phyloP scores from a whole-genome alignment of 2,329 filamentous ascomycete genomes.

The Venturia nashicola region DNA sequence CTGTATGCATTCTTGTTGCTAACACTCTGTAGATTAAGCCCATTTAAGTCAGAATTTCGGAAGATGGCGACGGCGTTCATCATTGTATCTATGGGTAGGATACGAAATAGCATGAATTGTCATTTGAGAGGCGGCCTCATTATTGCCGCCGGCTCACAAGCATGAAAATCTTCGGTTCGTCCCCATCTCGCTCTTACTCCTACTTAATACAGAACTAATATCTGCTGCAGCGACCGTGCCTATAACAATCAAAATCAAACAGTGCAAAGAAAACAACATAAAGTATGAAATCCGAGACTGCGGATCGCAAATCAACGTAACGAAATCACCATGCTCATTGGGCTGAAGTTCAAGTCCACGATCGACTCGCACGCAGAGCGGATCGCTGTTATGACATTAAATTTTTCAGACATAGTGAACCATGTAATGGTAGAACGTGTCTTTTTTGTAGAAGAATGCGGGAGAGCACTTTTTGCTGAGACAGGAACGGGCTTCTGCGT shows the following conservation, averaged over 20 bases:
- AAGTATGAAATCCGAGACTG: not conserved
- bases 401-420: too few relatives aligned
- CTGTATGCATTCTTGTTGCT: not conserved
- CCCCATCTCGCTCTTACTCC: not conserved
- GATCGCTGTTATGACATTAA: too few relatives aligned
- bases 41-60: not conserved
- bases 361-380: too few relatives aligned
- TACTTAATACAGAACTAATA: not conserved
- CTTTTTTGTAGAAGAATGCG: too few relatives aligned
- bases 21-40: slow-evolving; percentile 5
- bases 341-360: too few relatives aligned
- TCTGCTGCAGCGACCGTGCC: not conserved
- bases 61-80: not conserved
- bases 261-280: not conserved
- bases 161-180: not conserved
- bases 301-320: not conserved
- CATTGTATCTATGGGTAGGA: not conserved
- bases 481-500: too few relatives aligned
- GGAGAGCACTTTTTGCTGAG: too few relatives aligned
- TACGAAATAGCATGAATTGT: not conserved
- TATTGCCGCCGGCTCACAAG: not conserved
- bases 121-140: slow-evolving; percentile 1
- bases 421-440: too few relatives aligned
- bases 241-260: not conserved
- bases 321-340: not conserved